Evolutionary conservation across 2,329 filamentous ascomycete species (phyloP), one percentile per base, ranked within the genome.

Genomic region (Neofusicoccum cordaticola): DNA sequence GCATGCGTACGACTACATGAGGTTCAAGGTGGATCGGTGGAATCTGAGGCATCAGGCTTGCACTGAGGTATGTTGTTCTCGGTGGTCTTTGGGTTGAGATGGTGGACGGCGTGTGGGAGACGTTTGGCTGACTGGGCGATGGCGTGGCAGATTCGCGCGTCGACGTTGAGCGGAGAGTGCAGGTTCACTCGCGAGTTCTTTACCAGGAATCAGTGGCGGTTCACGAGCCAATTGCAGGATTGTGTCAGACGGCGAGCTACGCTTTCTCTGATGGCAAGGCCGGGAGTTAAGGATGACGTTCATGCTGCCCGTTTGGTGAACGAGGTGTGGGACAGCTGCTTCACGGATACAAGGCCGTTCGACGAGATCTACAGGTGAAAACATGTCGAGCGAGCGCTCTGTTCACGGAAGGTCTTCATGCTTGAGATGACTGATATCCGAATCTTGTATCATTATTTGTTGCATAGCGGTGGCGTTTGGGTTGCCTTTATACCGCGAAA

Each of bases 281-380:
- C 93, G 15, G 84, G 85, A 52, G 95, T 93, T 74, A 91, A 91
- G 76, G 91, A 96, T 77, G 89, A 96, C 71, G 88, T 88, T 13
- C 91, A 98, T 70, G 95, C 95, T 3, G 86, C 87, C 60, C 92
- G 90, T 79, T 88, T 96, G 31, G 92, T 99, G 65, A 95, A 98
- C 78, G 90, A 96, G 78, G 95, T 99, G n/a, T 99, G 94, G 92
- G 93, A 97, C 70, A 97, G 93, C 71, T 99, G 95, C 78, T 99
- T 96, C 76, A 82, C 86, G 60, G 95, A 99, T 78, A 98, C 94
- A 3, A 84, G 95, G 73, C 95, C 95, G 2, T 99, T 99, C 78
- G 93, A 98, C 77, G 94, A 98, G 76, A 93, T 99, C 62, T 99
- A 97, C 77, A 88, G 92, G 76, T 94, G 31, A 65, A 17, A 13